A percentile compares a stretch with the other conserved stretches of the same genome.
Conservation (phyloP, 2,329 filamentous ascomycete genomes). For the Aurifilum marmelostoma region DNA sequence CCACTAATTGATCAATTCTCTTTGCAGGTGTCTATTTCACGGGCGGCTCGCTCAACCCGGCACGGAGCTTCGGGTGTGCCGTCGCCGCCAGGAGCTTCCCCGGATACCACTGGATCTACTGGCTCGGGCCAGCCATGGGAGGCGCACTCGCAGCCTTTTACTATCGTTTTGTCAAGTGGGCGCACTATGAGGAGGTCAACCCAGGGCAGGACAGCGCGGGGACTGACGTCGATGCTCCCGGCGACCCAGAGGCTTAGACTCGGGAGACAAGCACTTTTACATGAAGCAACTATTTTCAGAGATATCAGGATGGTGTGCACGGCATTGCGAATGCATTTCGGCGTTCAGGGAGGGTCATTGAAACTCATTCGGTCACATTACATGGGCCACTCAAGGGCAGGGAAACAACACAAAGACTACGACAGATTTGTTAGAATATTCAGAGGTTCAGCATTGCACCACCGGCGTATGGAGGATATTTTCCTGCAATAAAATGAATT, state of each 20-base stretch:
- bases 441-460: no score
- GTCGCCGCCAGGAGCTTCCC: conserved; percentile 43
- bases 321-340: no score
- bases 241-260: not conserved
- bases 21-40: conserved; percentile 43
- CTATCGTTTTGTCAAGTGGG: conserved; percentile 47
- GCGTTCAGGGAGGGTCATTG: no score
- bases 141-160: conserved; percentile 45
- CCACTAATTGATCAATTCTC: not conserved
- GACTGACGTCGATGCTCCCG: conserved; percentile 1
- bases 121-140: conserved; percentile 49
- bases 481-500: no score
- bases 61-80: conserved; percentile 49
- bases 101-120: conserved; percentile 49
- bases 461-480: no score
- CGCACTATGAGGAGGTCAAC: conserved; percentile 48
- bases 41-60: conserved; percentile 46
- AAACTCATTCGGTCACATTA: no score
- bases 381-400: no score
- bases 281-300: no score
- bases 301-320: no score
- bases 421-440: no score
- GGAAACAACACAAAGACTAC: no score
- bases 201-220: conserved; percentile 40
- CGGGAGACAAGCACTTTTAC: not conserved